Evolutionary conservation across 768 basidiomycete species (phyloP), one percentile per base, ranked within the genome.

Genomic region (Antrodiella citrinella): DNA sequence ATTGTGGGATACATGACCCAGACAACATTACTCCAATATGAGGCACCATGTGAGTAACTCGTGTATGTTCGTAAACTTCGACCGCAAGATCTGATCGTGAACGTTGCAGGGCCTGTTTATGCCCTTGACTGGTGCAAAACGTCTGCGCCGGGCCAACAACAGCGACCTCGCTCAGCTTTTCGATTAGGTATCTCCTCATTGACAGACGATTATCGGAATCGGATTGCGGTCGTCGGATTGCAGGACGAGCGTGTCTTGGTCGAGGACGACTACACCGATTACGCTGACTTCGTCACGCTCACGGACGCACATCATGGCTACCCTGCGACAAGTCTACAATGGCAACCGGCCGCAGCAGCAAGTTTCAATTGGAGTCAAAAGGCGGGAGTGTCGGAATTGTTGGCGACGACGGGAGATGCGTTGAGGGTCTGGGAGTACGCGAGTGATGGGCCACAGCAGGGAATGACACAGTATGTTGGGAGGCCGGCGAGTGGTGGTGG

Each of bases 401-500:
- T 99, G 7, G 95, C 95, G 10, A 95, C 92, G 4, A 95, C 92
- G 0, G 91, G 91, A 22, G 96, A 98, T 67, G 91, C 91, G 44
- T 65, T 99, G 59, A 75, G 93, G 56, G 79, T 99, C 47, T 98
- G 88, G 80, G 94, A 97, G 65, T 86, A 95, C 56, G 73, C 76
- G 44, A 79, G 77, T 54, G 90, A 91, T 59, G 80, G 69, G 38
- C 72, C 80, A 25, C 30, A 35, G 30, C 63, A 76, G 7, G 57
- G 75, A 19, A 67, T 78, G 20, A 80, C 83, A 1, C 72, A 69
- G 50, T 91, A 84, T 61, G 87, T 90, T 22, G 86, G 88, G 48
- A 71, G 86, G 54, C 78, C 79, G 48, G 67, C 80, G 1, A 70
- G 67, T 26, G 63, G 67, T 0, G 73, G 78, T 11, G 80, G 79